phyloP scores from a whole-genome alignment of 129 eudicot species.

The Escallonia rubra region DNA sequence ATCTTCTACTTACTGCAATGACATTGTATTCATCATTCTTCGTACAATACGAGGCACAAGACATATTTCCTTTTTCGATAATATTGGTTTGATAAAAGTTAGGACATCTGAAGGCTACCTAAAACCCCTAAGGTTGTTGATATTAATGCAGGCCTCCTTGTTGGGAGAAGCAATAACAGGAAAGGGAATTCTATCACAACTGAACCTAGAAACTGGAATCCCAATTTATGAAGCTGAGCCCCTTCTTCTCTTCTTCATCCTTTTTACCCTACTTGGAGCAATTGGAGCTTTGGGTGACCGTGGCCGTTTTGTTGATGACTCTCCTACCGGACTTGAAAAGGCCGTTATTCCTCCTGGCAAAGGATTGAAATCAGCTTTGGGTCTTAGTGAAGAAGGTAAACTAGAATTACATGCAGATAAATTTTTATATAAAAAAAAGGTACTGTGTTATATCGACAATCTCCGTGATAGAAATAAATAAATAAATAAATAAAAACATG shows the following conservation, averaged over 20 bases:
- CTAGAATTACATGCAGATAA: too few relatives aligned
- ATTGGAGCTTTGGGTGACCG: slow-evolving; percentile 98
- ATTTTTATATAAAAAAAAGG: too few relatives aligned
- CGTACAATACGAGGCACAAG: too few relatives aligned
- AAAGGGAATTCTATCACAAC: slow-evolving; percentile 78
- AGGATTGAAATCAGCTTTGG: slow-evolving; percentile 69
- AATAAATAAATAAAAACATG: too few relatives aligned
- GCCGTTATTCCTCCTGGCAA: slow-evolving; percentile 94
- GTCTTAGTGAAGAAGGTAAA: slow-evolving; percentile 81
- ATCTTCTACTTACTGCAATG: too few relatives aligned
- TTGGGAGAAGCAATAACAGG: slow-evolving; percentile 94
- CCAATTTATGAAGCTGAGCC: slow-evolving; percentile 99
- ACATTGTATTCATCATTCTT: too few relatives aligned
- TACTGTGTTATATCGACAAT: too few relatives aligned
- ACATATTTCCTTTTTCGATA: too few relatives aligned
- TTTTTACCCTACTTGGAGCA: slow-evolving; percentile 95
- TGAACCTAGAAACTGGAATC: slow-evolving; percentile 91
- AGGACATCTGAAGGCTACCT: too few relatives aligned
- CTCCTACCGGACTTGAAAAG: slow-evolving; percentile 67
- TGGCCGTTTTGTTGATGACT: slow-evolving; percentile 79
- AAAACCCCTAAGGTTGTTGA: too few relatives aligned
- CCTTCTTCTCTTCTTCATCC: slow-evolving; percentile 89
- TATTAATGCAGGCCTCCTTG: slow-evolving; percentile 68
- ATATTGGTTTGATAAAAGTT: too few relatives aligned
- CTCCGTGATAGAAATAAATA: too few relatives aligned